Evolutionary conservation across 306 rosid species (phyloP), one percentile per base, ranked within the genome.

Genomic region (Sicyos edulis): DNA sequence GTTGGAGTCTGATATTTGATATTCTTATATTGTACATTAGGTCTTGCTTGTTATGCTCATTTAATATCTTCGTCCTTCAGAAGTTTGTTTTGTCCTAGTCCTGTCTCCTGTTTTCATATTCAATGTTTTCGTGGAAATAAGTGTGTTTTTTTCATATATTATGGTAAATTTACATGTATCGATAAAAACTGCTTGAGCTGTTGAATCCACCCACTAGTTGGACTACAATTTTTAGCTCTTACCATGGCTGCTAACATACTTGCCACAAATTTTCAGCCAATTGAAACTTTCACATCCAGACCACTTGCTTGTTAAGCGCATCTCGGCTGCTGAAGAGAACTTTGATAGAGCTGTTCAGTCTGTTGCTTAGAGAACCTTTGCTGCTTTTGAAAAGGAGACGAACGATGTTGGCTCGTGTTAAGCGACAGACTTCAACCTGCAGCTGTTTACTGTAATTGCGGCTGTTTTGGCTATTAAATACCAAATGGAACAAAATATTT

Each of bases 211-310:
- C 32, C 19, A 19, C 57, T 49, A 68, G 58, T 69, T 50, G 73
- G 45, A 20, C 22, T 50, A 50, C 1, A 15, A 47, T 22, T 14
- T 64, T 68, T n/a, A 14, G 34, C 12, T 22, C 56, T 45, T 49
- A 11, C 10, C 55, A 20, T 68, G 72, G 34, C 58, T 69, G 15
- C 45, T 69, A 24, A 50, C 58, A 50, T 15, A 24, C 59, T 51
- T 16, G 24, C 73, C 22, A 68, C 54, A 5, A 70, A 71, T 45
- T 82, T 89, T 82, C 97, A 95, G 99, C 89, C 99, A 91, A 62
- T 87, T 95, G 86, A 91, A 86, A 84, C 89, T 95, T 76, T 72
- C 95, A 10, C 96, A 91, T 86, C 90, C 97, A 10, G 92, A 91
- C 54, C 97, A 95, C 74, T 55, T 85, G 40, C 96, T 95, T 19